Conservation (phyloP, 202 grass and related monocot genomes). For the Panicum virgatum region DNA sequence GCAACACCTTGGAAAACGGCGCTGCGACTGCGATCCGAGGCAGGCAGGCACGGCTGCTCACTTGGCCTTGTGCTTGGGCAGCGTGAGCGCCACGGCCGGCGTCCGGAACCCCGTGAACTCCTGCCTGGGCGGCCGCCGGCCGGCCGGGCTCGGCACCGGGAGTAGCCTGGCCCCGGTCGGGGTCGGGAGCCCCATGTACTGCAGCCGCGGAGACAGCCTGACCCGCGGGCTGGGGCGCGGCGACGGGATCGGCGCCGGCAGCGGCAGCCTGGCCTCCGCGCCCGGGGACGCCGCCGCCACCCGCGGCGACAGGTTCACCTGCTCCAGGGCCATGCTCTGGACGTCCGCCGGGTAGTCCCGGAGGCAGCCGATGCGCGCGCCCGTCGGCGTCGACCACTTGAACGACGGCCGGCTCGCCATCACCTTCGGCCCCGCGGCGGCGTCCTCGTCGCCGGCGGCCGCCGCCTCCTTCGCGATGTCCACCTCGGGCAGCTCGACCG, state of each 20-base stretch:
- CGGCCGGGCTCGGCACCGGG: slow-evolving; percentile 58
- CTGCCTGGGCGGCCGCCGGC: slow-evolving; percentile 54
- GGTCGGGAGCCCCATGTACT: slow-evolving; percentile 85
- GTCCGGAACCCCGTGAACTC: slow-evolving; percentile 78
- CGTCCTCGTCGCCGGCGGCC: background rate
- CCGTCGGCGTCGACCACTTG: slow-evolving; percentile 70
- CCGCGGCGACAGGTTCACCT: slow-evolving; percentile 89
- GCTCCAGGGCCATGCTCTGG: slow-evolving; percentile 83
- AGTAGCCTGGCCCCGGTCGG: slow-evolving; percentile 55
- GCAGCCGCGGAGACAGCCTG: slow-evolving; percentile 76
- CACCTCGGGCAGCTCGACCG: slow-evolving; percentile 28
- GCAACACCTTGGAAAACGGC: slow-evolving; percentile 30
- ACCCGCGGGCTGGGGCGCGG: slow-evolving; percentile 78
- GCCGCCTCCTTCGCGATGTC: slow-evolving; percentile 31
- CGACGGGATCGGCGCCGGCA: slow-evolving; percentile 63
- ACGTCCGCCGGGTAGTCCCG: slow-evolving; percentile 84
- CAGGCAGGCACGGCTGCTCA: slow-evolving; percentile 16
- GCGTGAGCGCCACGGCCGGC: slow-evolving; percentile 54
- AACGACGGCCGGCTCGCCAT: slow-evolving; percentile 46
- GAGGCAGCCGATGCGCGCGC: slow-evolving; percentile 86
- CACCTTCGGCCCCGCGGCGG: background rate
- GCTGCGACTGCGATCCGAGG: background rate
- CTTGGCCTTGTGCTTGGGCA: slow-evolving; percentile 55
- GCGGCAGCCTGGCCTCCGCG: background rate
- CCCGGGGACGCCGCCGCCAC: slow-evolving; percentile 49